Percentiles rank a stretch among this genome's conserved stretches.
phyloP scores from a whole-genome alignment of 169 alveolate genomes.

The Eimeria maxima region DNA sequence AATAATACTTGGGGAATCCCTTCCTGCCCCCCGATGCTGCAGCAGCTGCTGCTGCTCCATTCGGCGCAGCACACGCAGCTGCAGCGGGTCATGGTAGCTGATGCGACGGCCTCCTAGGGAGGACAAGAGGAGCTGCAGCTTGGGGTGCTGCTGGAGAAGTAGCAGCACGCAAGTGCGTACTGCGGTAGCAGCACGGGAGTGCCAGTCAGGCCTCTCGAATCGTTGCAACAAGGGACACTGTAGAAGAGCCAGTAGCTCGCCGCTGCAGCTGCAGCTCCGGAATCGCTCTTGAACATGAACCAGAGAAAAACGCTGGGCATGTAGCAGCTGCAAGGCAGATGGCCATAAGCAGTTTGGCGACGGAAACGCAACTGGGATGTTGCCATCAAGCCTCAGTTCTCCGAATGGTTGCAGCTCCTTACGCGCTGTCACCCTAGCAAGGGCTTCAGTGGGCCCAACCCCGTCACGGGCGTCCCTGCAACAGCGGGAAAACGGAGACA shows the following conservation, averaged over 20 bases:
- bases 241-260: constrained; percentile 65
- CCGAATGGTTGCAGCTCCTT: constrained; percentile 40
- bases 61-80: constrained; percentile 40
- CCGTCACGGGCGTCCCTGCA: background rate
- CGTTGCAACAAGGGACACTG: constrained; percentile 48
- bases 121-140: constrained; percentile 81
- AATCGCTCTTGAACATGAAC: constrained; percentile 74
- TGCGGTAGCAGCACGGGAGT: constrained; percentile 44
- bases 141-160: constrained; percentile 81
- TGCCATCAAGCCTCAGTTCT: constrained; percentile 75
- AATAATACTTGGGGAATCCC: background rate
- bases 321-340: constrained; percentile 75
- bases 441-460: background rate
- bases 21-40: background rate
- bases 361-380: constrained; percentile 82
- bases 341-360: constrained; percentile 79
- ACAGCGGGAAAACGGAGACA: constrained; percentile 45
- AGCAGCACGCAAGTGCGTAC: constrained; percentile 77
- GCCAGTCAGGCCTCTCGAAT: constrained; percentile 80
- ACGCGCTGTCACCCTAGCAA: constrained; percentile 43
- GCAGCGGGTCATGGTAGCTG: constrained; percentile 31
- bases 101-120: constrained; percentile 51
- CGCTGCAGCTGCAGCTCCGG: constrained; percentile 70
- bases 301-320: constrained; percentile 75
- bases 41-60: background rate